Conservation (phyloP, 176 grass and related monocot species). For the Zoysia pacifica region DNA sequence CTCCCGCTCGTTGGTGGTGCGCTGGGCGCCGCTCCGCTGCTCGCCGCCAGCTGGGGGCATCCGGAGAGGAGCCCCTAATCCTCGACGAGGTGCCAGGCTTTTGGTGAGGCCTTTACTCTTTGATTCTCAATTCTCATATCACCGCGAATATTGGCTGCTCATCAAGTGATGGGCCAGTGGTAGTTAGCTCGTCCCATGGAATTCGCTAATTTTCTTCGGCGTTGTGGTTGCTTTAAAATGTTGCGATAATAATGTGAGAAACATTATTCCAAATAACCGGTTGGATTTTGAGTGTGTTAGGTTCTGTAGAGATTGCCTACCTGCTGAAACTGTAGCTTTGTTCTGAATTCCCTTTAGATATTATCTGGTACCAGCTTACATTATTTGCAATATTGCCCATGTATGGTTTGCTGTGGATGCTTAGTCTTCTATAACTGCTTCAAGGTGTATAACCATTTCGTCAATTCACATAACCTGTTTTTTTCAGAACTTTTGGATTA, state of each 20-base stretch:
- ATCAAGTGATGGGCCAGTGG: too few species aligned
- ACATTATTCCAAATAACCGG: background rate
- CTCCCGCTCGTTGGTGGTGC: conserved; percentile 8
- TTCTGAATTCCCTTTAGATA: background rate
- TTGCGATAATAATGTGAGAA: background rate
- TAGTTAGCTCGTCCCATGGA: background rate
- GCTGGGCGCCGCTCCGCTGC: conserved; percentile 27
- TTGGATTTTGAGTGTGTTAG: background rate
- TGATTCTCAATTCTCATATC: background rate
- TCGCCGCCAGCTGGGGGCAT: conserved; percentile 17
- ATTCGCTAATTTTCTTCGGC: background rate
- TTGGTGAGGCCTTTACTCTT: conserved; percentile 26
- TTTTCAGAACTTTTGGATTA: background rate
- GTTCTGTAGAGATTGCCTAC: background rate
- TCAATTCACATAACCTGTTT: background rate
- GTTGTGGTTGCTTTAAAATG: background rate
- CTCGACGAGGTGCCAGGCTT: conserved; percentile 6
- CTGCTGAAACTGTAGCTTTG: background rate
- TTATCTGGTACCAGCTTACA: background rate
- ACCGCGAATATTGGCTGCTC: background rate
- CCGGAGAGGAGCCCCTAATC: background rate
- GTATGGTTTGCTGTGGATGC: background rate
- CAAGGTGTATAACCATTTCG: background rate
- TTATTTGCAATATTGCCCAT: background rate
- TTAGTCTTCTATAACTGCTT: background rate